phyloP scores from a whole-genome alignment of 2,329 filamentous ascomycete species.

The Aphanocladium album region DNA sequence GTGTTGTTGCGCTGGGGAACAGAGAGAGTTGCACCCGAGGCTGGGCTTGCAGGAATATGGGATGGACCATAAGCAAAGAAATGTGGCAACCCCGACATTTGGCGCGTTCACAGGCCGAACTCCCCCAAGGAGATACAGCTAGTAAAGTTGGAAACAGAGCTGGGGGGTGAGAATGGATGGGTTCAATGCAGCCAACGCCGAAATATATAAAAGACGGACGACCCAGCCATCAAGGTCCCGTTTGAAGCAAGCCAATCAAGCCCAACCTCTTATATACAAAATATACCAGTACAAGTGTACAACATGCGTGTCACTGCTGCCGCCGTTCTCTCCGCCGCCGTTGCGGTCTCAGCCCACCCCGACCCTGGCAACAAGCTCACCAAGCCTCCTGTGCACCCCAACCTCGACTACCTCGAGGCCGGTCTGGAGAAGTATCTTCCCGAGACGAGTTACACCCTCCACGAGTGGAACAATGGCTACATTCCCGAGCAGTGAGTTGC shows the following conservation, averaged over 20 bases:
- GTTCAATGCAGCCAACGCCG: neutral
- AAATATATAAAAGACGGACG: neutral
- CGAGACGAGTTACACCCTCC: constrained; percentile 2
- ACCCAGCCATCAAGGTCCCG: neutral
- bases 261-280: neutral
- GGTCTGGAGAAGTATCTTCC: constrained; percentile 3
- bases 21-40: neutral
- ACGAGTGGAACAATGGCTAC: constrained; percentile 13
- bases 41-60: neutral
- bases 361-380: constrained; percentile 1
- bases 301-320: constrained; percentile 7
- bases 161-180: neutral
- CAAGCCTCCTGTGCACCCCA: constrained; percentile 7
- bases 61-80: neutral
- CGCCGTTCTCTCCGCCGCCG: constrained; percentile 3
- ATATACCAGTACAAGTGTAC: neutral
- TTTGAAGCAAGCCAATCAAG: neutral
- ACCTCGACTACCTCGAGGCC: constrained; percentile 9
- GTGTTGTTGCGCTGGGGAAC: too few relatives aligned
- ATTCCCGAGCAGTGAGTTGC: constrained; percentile 3
- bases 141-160: neutral
- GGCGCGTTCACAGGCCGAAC: neutral
- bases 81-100: neutral
- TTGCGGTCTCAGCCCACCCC: constrained; percentile 8
- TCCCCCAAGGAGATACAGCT: neutral